Conservation (phyloP, 2,329 filamentous ascomycete species). For the Diaporthe capsici region DNA sequence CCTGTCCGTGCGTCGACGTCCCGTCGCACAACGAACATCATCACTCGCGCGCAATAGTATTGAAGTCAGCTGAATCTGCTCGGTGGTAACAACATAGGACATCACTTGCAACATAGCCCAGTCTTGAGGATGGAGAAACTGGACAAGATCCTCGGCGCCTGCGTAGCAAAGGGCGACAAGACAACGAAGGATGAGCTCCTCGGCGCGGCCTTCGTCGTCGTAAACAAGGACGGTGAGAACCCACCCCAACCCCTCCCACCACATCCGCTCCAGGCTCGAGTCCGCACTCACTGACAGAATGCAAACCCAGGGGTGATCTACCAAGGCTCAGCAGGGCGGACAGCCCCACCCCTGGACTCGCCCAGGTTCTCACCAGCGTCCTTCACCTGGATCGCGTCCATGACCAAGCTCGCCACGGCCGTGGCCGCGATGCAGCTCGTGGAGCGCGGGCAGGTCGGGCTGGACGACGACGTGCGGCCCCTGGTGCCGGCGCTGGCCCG, state of each 20-base stretch:
- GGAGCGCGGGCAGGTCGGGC: slow-evolving; percentile 49
- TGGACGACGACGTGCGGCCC: slow-evolving; percentile 53
- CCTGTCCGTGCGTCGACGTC: neutral
- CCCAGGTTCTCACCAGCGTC: slow-evolving; percentile 48
- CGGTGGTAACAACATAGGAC: neutral
- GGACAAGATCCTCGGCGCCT: slow-evolving; percentile 48
- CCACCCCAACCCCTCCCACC: neutral
- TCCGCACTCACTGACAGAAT: neutral
- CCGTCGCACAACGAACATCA: neutral
- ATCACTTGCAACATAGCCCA: neutral
- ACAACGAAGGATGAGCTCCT: slow-evolving; percentile 52
- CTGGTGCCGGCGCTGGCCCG: slow-evolving; percentile 50
- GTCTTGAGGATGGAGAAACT: slow-evolving; percentile 30
- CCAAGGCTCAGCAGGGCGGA: slow-evolving; percentile 52
- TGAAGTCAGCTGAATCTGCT: neutral
- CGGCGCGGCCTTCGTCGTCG: slow-evolving; percentile 54
- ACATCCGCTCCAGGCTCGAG: neutral
- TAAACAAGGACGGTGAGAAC: slow-evolving; percentile 49
- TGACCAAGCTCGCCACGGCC: slow-evolving; percentile 56
- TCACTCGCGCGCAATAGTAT: neutral
- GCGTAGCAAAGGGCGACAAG: slow-evolving; percentile 48
- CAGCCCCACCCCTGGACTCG: slow-evolving; percentile 44
- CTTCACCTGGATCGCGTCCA: slow-evolving; percentile 54
- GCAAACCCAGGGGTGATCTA: slow-evolving; percentile 49
- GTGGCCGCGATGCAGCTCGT: slow-evolving; percentile 55